Evolutionary conservation across 345 rosid genomes (phyloP), one percentile per base, ranked within the genome.

Genomic region (Salix viminalis): DNA sequence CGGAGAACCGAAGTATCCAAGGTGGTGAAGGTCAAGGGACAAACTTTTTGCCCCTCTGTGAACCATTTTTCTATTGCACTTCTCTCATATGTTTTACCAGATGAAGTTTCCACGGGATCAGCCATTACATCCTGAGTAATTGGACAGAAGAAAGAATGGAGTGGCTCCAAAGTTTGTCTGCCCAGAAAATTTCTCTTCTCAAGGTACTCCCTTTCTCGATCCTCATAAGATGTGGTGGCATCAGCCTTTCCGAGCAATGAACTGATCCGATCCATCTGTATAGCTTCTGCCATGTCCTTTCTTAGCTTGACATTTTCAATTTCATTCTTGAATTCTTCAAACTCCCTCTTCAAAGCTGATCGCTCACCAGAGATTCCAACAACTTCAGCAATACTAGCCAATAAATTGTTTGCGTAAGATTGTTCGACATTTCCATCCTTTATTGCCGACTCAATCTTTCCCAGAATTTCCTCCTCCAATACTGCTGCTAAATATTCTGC

Each of bases 61-160:
- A 81, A 61, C 80, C 80, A 81, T 50, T 75, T 81, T 28, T 81
- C 80, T 1, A 81, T 73, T 41, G 80, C 75, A 73, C 75, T 69
- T 73, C 80, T 81, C 70, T 81, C 83, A 0, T 73, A 81, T 21
- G 83, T 81, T 36, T 79, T 69, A 50, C 80, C 80, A 5, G 77
- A 69, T 15, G 80, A 81, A 37, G 42, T 77, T 75, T 81, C 83
- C 75, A 81, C 83, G 4, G 83, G 83, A 58, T 81, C 80, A 30
- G 32, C 76, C 83, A 81, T 81, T 36, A 81, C 71, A 69, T 61
- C 75, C 67, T 56, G 69, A 65, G 83, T 81, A 46, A 81, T 76
- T 3, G 80, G 80, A 69, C 83, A 81, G 48, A n/a, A 73, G 76
- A 81, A 81, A 14, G 83, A 72, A 36, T 52, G 50, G 23, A 81